phyloP scores from a whole-genome alignment of 2,329 filamentous ascomycete genomes.

The Penicillium sclerotiorum region DNA sequence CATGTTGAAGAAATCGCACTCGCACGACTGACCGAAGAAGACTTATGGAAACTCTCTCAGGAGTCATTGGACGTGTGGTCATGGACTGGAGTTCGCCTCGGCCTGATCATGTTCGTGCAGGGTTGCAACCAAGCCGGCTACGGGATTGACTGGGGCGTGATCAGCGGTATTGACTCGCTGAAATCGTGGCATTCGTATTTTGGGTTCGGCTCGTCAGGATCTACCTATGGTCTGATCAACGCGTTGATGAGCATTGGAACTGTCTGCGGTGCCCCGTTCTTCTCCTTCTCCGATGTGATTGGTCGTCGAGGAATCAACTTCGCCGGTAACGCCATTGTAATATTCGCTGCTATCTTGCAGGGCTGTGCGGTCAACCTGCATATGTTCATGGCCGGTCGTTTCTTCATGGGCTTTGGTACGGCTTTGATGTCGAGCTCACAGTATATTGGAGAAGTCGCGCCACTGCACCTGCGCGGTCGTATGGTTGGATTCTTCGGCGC shows the following conservation, averaged over 20 bases:
- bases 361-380: constrained; percentile 27
- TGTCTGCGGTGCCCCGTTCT: constrained; percentile 53
- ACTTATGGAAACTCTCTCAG: constrained; percentile 46
- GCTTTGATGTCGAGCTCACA: constrained; percentile 42
- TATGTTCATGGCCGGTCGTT: constrained; percentile 44
- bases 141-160: constrained; percentile 55
- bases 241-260: constrained; percentile 53
- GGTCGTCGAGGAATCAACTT: constrained; percentile 56
- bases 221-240: constrained; percentile 49
- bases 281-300: constrained; percentile 54
- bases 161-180: constrained; percentile 50
- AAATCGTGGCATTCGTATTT: constrained; percentile 50
- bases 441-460: constrained; percentile 43
- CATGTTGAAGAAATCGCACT: constrained; percentile 51
- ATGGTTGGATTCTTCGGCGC: constrained; percentile 54
- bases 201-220: constrained; percentile 44
- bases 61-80: constrained; percentile 48
- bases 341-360: constrained; percentile 49
- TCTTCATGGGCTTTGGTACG: constrained; percentile 42
- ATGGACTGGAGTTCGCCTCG: constrained; percentile 45
- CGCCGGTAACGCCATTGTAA: constrained; percentile 49
- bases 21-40: constrained; percentile 51
- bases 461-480: constrained; percentile 42
- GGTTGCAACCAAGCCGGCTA: constrained; percentile 53
- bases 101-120: constrained; percentile 50